These are phyloP conservation scores for Acacia melanoxylon DNA, from an alignment of 306 rosid genomes.

Conservation along the genomic window DNA sequence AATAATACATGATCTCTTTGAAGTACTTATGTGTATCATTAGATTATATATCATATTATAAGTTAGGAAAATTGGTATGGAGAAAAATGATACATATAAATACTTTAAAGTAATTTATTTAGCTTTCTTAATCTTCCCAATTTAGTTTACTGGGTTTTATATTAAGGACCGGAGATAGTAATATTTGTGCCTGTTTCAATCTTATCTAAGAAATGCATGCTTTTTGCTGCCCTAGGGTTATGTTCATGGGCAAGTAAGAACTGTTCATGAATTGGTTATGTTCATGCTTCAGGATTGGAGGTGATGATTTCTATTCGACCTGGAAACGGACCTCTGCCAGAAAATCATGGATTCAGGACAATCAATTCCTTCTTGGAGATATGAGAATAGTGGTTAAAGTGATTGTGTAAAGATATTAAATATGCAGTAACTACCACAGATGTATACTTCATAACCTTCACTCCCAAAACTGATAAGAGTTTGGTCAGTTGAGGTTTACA, in stretches of 20 bases:
- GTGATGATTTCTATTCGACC: conserved; percentile 78
- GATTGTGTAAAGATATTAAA: conserved; percentile 25
- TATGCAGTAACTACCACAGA: conserved; percentile 20
- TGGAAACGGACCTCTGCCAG: conserved; percentile 90
- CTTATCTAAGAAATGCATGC: background rate
- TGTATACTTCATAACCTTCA: conserved; percentile 21
- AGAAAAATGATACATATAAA: no score
- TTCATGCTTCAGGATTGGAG: conserved; percentile 66
- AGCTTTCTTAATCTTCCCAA: no score
- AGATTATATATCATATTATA: no score
- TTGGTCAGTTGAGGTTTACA: background rate
- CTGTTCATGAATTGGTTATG: conserved; percentile 9
- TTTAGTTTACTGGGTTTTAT: no score
- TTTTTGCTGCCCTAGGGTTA: conserved; percentile 2
- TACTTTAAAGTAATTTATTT: no score
- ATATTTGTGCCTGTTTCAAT: no score
- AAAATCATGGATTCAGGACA: conserved; percentile 75
- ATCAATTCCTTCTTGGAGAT: conserved; percentile 66
- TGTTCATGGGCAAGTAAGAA: conserved; percentile 14
- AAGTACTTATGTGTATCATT: no score
- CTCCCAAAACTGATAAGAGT: conserved; percentile 16
- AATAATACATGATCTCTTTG: no score
- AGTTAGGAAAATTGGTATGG: no score
- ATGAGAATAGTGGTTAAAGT: conserved; percentile 33
- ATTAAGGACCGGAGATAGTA: no score